phyloP scores from a whole-genome alignment of 768 basidiomycete species.

The Pisolithus marmoratus region DNA sequence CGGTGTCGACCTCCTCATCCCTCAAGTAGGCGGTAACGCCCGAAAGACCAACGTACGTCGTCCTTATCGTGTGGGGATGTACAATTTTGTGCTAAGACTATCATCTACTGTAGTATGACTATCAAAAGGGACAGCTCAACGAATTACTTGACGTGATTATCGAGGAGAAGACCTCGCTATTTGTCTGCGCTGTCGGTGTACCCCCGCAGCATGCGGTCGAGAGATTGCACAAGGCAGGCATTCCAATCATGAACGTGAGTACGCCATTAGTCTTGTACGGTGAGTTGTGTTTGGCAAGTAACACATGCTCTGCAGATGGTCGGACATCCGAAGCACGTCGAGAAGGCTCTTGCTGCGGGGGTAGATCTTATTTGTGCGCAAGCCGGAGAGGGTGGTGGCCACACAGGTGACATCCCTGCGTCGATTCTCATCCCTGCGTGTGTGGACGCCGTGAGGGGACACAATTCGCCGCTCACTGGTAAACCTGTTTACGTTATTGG shows the following conservation, averaged over 20 bases:
- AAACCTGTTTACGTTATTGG: slow-evolving; percentile 84
- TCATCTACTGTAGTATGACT: slow-evolving; percentile 57
- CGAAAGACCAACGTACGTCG: slow-evolving; percentile 80
- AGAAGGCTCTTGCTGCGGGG: slow-evolving; percentile 75
- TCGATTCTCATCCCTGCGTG: slow-evolving; percentile 88
- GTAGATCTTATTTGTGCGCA: slow-evolving; percentile 94
- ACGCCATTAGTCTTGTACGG: background rate
- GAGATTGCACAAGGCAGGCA: slow-evolving; percentile 75
- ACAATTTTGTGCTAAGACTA: background rate
- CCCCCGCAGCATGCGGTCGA: slow-evolving; percentile 80
- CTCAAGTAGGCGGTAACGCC: slow-evolving; percentile 80
- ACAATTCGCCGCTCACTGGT: slow-evolving; percentile 74
- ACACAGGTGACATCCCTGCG: slow-evolving; percentile 80
- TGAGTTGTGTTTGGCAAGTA: background rate
- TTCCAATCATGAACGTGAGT: slow-evolving; percentile 79
- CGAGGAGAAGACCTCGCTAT: slow-evolving; percentile 81
- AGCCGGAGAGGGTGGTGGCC: slow-evolving; percentile 87
- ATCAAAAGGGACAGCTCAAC: slow-evolving; percentile 80
- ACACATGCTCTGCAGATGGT: slow-evolving; percentile 52
- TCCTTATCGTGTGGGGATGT: background rate
- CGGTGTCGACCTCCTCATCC: slow-evolving; percentile 87
- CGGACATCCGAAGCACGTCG: slow-evolving; percentile 88
- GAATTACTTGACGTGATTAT: slow-evolving; percentile 89
- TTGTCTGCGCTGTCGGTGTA: slow-evolving; percentile 88
- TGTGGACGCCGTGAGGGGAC: slow-evolving; percentile 77